Evolutionary conservation across 116 monocot genomes (phyloP).

Genomic region (Phalaenopsis hybrid): DNA sequence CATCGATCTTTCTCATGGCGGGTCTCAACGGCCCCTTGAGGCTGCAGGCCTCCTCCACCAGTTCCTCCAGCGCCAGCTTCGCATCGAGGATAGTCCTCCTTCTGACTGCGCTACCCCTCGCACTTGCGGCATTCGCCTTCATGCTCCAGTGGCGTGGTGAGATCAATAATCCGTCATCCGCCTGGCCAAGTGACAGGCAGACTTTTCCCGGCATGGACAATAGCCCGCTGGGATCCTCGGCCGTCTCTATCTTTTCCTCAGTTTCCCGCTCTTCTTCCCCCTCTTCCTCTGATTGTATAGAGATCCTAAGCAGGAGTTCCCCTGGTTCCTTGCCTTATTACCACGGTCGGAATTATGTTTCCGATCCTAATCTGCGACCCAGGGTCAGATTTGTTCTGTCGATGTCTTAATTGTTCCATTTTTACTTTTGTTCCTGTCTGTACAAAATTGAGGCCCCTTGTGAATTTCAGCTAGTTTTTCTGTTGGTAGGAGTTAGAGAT

Average conservation of each 20-base stretch:
- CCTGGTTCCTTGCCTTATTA: slow-evolving; percentile 34
- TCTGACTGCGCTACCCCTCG: slow-evolving; percentile 37
- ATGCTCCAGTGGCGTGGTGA: slow-evolving; percentile 63
- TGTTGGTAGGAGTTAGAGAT: not conserved
- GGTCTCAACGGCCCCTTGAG: slow-evolving; percentile 15
- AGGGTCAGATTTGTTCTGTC: slow-evolving; percentile 18
- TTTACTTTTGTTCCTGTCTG: not conserved
- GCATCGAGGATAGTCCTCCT: slow-evolving; percentile 31
- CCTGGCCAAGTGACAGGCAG: slow-evolving; percentile 35
- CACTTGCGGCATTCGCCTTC: slow-evolving; percentile 40
- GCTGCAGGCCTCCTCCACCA: slow-evolving; percentile 9
- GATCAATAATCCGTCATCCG: slow-evolving; percentile 28
- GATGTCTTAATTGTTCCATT: not conserved
- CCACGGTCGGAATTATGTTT: slow-evolving; percentile 32
- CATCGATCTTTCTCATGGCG: slow-evolving; percentile 16
- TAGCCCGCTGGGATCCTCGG: slow-evolving; percentile 43
- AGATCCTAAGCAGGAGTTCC: slow-evolving; percentile 37
- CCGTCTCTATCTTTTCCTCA: slow-evolving; percentile 11
- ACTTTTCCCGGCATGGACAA: slow-evolving; percentile 45
- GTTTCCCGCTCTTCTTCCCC: slow-evolving; percentile 15
- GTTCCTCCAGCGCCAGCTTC: slow-evolving; percentile 15
- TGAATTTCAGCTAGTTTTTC: not conserved
- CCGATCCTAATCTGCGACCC: slow-evolving; percentile 23
- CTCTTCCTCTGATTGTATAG: slow-evolving; percentile 30
- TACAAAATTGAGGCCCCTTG: not conserved